Evolutionary conservation across 2,329 filamentous ascomycete genomes (phyloP).

Genomic region (Hansfordia pulvinata): DNA sequence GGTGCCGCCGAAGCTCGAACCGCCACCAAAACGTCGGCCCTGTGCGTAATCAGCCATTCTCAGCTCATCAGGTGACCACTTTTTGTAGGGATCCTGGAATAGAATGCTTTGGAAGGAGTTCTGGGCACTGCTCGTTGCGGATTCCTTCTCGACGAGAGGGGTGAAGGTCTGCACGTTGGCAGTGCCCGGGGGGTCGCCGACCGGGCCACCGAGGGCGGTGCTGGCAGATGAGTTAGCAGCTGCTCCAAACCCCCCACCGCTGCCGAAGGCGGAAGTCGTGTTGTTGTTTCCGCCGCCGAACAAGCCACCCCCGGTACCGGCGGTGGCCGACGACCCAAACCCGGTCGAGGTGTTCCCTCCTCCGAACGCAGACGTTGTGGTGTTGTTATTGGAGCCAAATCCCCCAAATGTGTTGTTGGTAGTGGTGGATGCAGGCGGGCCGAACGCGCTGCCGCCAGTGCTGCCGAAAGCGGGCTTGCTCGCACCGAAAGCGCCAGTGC

Average conservation of each 20-base stretch:
- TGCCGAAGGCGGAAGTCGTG: slow-evolving; percentile 20
- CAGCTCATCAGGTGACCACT: slow-evolving; percentile 81
- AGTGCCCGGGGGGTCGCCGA: slow-evolving; percentile 54
- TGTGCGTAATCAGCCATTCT: slow-evolving; percentile 78
- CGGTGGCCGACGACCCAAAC: slow-evolving; percentile 19
- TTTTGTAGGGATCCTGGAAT: slow-evolving; percentile 70
- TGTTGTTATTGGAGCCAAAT: slow-evolving; percentile 24
- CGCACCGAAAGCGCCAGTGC: slow-evolving; percentile 9
- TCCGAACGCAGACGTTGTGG: slow-evolving; percentile 17
- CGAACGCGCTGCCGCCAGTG: slow-evolving; percentile 38
- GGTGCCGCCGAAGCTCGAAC: slow-evolving; percentile 63
- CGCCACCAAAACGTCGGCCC: slow-evolving; percentile 71
- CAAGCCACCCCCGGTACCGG: slow-evolving; percentile 27
- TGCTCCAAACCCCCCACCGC: slow-evolving; percentile 23
- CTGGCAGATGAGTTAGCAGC: slow-evolving; percentile 27
- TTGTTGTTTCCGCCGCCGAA: slow-evolving; percentile 28
- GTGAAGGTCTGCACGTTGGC: slow-evolving; percentile 51
- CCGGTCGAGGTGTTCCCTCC: slow-evolving; percentile 12
- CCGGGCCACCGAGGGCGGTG: slow-evolving; percentile 32
- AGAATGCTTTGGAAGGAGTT: slow-evolving; percentile 68
- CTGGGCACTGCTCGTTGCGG: slow-evolving; percentile 30
- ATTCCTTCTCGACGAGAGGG: slow-evolving; percentile 61
- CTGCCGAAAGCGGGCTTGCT: slow-evolving; percentile 12
- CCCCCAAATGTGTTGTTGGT: slow-evolving; percentile 17
- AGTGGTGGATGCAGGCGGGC: slow-evolving; percentile 16